phyloP scores from a whole-genome alignment of 805 yeast genomes.

The Grigorovia humatica region DNA sequence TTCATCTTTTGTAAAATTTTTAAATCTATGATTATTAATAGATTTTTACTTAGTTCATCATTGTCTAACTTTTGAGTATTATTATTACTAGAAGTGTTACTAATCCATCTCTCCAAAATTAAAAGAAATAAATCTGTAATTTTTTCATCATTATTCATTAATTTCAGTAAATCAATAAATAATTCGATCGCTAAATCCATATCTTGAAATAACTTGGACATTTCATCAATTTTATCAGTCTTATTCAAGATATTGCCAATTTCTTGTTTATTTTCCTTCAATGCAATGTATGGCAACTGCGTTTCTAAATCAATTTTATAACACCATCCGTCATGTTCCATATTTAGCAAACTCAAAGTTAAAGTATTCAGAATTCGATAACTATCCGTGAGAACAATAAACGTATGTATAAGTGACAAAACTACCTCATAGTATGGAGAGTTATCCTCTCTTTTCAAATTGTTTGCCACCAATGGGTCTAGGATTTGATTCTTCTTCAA shows the following conservation, averaged over 20 bases:
- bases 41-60: slow-evolving; percentile 33
- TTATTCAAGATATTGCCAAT: slow-evolving; percentile 1
- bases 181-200: slow-evolving; percentile 37
- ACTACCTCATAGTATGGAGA: slow-evolving; percentile 25
- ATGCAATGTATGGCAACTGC: slow-evolving; percentile 27
- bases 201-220: slow-evolving; percentile 30
- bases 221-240: slow-evolving; percentile 4
- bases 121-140: slow-evolving; percentile 39
- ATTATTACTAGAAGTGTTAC: slow-evolving; percentile 1
- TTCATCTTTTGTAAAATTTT: slow-evolving; percentile 55
- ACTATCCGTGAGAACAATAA: slow-evolving; percentile 23
- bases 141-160: slow-evolving; percentile 37
- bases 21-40: slow-evolving; percentile 46
- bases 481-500: slow-evolving; percentile 23
- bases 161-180: slow-evolving; percentile 36
- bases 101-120: slow-evolving; percentile 54
- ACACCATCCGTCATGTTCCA: slow-evolving; percentile 29
- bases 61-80: neutral
- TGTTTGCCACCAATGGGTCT: slow-evolving; percentile 8
- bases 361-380: slow-evolving; percentile 19
- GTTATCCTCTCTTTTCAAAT: slow-evolving; percentile 3
- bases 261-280: slow-evolving; percentile 2
- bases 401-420: slow-evolving; percentile 27
- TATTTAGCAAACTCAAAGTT: slow-evolving; percentile 25
- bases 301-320: slow-evolving; percentile 29